Percentiles rank a stretch among this genome's conserved stretches.
Conservation (phyloP, 306 rosid species). For the Prunus salicina region DNA sequence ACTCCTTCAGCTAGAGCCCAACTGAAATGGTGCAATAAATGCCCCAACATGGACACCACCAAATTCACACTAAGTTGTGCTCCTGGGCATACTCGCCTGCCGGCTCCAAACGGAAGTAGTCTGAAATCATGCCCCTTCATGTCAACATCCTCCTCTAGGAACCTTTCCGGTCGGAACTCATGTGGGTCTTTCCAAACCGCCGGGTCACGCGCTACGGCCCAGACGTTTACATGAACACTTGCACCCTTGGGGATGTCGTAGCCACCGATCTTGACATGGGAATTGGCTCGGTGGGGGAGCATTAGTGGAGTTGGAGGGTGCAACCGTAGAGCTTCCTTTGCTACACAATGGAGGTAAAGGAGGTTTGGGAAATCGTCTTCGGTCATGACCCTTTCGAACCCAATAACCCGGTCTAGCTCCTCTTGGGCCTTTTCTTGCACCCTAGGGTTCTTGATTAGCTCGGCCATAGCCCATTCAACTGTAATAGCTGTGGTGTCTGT, state of each 20-base stretch:
- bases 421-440: slow-evolving; percentile 52
- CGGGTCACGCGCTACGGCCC: slow-evolving; percentile 86
- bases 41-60: slow-evolving; percentile 84
- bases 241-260: slow-evolving; percentile 84
- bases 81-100: slow-evolving; percentile 83
- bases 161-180: slow-evolving; percentile 79
- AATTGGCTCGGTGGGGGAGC: slow-evolving; percentile 85
- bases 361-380: slow-evolving; percentile 67
- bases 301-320: slow-evolving; percentile 96
- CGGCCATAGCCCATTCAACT: slow-evolving; percentile 2
- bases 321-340: slow-evolving; percentile 72
- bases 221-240: slow-evolving; percentile 79
- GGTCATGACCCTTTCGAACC: neutral
- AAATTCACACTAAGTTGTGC: slow-evolving; percentile 80
- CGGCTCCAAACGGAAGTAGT: slow-evolving; percentile 80
- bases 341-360: slow-evolving; percentile 67
- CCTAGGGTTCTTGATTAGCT: slow-evolving; percentile 3
- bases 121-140: slow-evolving; percentile 89
- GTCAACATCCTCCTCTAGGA: slow-evolving; percentile 82
- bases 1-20: slow-evolving; percentile 38
- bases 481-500: slow-evolving; percentile 30
- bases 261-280: slow-evolving; percentile 73
- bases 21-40: slow-evolving; percentile 61
- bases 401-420: slow-evolving; percentile 55
- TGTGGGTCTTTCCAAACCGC: slow-evolving; percentile 58